Evolutionary conservation across 805 yeast genomes (phyloP), one percentile per base, ranked within the genome.

Genomic region (Candida broadrunensis): DNA sequence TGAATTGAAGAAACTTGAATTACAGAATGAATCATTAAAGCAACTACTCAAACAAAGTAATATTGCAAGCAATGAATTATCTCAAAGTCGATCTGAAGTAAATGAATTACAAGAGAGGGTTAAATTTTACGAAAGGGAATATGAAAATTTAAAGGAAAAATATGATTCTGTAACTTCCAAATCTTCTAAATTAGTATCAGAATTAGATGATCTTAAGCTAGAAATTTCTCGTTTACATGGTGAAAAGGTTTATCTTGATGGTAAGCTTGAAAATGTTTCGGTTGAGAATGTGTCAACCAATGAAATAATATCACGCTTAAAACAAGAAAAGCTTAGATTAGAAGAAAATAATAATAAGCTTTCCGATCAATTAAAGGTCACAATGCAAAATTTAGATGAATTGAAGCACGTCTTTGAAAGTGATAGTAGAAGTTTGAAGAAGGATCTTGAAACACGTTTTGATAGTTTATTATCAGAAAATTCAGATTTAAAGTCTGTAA

Each of bases 121-220:
- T 19, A 33, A 39, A 11, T 33, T 35, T 32, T 52, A 50, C 41
- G 53, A 54, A 36, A 29, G 49, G 1, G 58, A 61, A 36, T 46
- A 52, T 24, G 52, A 60, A 15, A 25, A 46, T 2, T 43, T 59
- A 35, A 51, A 51, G 18, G 13, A 5, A 8, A 32, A 29, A 29
- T 15, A 29, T 15, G 7, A n/a, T 8, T n/a, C 18, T 5, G 7
- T 18, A 14, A 14, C 32, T 14, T 14, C 32, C 12, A n/a, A 29
- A 5, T 14, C 32, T 15, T 14, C 32, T 14, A 29, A 13, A 29
- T 29, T 29, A 29, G 32, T 14, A 29, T 14, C 5, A 15, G 32
- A 32, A 15, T 23, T 24, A 14, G 26, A 38, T 13, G 20, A 24
- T 16, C 20, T 33, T 3, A 24, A 17, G 16, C 4, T 6, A 6